Base-by-base conservation (phyloP, 495 filamentous ascomycete genomes). In the Evansstolkia leycettana region DNA sequence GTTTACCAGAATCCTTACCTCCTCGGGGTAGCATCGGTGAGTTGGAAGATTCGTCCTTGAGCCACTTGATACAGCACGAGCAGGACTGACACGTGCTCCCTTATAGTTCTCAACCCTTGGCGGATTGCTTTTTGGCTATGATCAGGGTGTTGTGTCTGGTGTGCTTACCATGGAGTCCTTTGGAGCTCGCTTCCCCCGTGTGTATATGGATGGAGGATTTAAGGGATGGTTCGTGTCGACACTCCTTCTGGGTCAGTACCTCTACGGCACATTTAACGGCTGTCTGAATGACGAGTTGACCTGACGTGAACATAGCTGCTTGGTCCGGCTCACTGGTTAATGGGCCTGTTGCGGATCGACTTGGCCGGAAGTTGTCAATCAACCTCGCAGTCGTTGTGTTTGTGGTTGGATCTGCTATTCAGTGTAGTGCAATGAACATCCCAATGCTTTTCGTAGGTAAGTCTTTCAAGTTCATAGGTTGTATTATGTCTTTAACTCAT, bases 201-300 rank as follows among this genome's bases (percentile, higher is more conserved):
- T 76, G 30, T 73, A 68, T 37, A 46, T 58, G 0, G 67, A 82
- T 45, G 69, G 72, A 45, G 72, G 77, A 0, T 76, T 61, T 39
- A 83, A 84, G 50, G 82, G 82, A 18, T 84, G 82, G 76, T 62
- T 87, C 32, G 83, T 82, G 4, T 73, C 84, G 1, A 88, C 87
- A 38, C 73, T 89, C 42, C 75, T 88, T 44, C 69, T 92, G 3
- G 84, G 84, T 52, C 26, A 36, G 43, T 34, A 37, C 1, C 2
- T 7, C 4, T 34, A 31, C 25, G n/a, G n/a, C n/a, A n/a, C n/a
- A n/a, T n/a, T n/a, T n/a, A 5, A 23, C 9, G 20, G 4, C 20
- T 9, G 9, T 23, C 20, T 4, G 20, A 5, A 23, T 23, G 20
- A 4, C 20, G 20, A 23, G 20, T 9, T 23, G 20, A 4, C 5